Percentiles rank a stretch among this genome's conserved stretches.
Conservation (phyloP, 108 stramenopile genomes). For the Cyclotella sp. region DNA sequence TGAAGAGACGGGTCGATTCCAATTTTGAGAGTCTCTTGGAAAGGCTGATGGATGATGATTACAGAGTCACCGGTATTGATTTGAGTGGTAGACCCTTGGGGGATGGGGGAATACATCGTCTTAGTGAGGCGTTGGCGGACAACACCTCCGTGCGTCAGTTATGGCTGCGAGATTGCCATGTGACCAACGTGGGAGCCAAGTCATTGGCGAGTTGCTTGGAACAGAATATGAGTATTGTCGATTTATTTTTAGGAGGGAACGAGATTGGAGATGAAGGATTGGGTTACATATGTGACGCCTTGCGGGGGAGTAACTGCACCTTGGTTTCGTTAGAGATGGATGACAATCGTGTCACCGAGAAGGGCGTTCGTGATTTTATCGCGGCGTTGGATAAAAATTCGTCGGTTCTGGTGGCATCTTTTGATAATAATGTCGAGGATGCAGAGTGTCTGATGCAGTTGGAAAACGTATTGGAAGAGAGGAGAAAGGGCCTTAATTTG, state of each 20-base stretch:
- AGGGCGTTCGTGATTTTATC: slow-evolving; percentile 57
- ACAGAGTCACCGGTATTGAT: slow-evolving; percentile 41
- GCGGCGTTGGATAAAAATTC: slow-evolving; percentile 53
- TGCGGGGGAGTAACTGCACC: slow-evolving; percentile 43
- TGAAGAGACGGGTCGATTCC: slow-evolving; percentile 34
- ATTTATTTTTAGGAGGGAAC: slow-evolving; percentile 48
- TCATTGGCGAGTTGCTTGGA: slow-evolving; percentile 46
- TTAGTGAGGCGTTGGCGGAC: slow-evolving; percentile 37
- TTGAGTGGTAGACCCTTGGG: slow-evolving; percentile 36
- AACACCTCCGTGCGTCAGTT: slow-evolving; percentile 50
- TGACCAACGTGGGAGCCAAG: slow-evolving; percentile 38
- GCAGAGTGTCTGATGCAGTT: slow-evolving; percentile 12
- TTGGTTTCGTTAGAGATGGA: slow-evolving; percentile 47
- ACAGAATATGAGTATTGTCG: slow-evolving; percentile 52
- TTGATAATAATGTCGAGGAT: slow-evolving; percentile 41
- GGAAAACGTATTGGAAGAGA: slow-evolving; percentile 26
- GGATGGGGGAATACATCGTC: slow-evolving; percentile 14
- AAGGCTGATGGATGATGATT: slow-evolving; percentile 46
- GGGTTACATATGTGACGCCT: slow-evolving; percentile 29
- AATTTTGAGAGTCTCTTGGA: slow-evolving; percentile 43
- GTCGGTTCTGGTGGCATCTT: slow-evolving; percentile 45
- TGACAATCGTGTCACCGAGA: slow-evolving; percentile 47
- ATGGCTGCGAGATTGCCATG: slow-evolving; percentile 37
- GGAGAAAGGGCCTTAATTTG: slow-evolving; percentile 30
- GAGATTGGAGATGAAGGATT: slow-evolving; percentile 41